Evolutionary conservation across 2,329 filamentous ascomycete genomes (phyloP).

Genomic region (Atkinsonella texensis): DNA sequence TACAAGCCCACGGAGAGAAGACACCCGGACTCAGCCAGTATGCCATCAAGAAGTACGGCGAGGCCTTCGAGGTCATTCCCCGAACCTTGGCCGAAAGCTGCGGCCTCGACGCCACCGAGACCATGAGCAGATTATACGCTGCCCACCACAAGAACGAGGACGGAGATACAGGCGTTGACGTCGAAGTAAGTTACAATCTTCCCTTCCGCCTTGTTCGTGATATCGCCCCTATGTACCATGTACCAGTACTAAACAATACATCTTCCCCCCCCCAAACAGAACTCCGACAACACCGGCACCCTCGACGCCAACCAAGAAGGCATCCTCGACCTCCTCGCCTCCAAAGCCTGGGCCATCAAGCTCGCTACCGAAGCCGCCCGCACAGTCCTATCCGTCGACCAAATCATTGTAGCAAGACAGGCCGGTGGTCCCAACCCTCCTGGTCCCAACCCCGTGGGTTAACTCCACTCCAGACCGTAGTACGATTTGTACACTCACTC

Average conservation of each 20-base stretch:
- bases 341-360: constrained; percentile 95
- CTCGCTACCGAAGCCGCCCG: constrained; percentile 88
- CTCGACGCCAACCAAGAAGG: constrained; percentile 78
- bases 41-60: constrained; percentile 92
- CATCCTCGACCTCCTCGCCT: constrained; percentile 82
- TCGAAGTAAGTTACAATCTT: constrained; percentile 47
- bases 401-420: constrained; percentile 97
- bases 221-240: background rate
- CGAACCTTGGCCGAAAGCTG: constrained; percentile 90
- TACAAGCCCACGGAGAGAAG: constrained; percentile 82
- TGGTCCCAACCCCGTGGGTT: constrained; percentile 65
- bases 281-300: constrained; percentile 66
- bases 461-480: no score
- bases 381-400: constrained; percentile 91
- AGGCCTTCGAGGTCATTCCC: constrained; percentile 95
- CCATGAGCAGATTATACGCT: constrained; percentile 82
- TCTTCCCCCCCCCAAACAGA: constrained; percentile 27
- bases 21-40: constrained; percentile 90
- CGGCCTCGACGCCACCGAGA: constrained; percentile 93
- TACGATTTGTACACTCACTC: no score
- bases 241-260: constrained; percentile 5
- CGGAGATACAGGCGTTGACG: constrained; percentile 87
- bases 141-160: constrained; percentile 81
- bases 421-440: constrained; percentile 96
- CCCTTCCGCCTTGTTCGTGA: no score